A percentile compares a stretch with the other conserved stretches of the same genome.
phyloP scores from a whole-genome alignment of 2,329 filamentous ascomycete genomes.

The Colletotrichum limetticola region DNA sequence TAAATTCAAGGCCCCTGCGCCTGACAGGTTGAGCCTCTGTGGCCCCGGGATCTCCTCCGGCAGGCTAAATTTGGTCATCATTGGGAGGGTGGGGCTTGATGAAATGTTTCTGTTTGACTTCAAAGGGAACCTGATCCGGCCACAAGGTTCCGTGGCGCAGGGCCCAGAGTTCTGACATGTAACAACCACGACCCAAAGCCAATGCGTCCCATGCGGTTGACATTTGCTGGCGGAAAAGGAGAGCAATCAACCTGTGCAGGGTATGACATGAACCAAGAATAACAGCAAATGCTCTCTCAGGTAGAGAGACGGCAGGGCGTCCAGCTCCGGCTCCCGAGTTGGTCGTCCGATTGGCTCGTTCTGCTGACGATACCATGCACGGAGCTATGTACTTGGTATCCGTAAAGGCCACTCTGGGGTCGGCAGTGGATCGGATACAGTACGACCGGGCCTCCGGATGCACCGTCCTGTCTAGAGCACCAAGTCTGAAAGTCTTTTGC shows the following conservation, averaged over 20 bases:
- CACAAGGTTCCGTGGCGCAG: constrained; percentile 17
- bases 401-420: background rate
- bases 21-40: constrained; percentile 10
- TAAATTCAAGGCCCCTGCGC: background rate
- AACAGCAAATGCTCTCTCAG: background rate
- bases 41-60: constrained; percentile 3
- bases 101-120: constrained; percentile 31
- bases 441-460: constrained; percentile 27
- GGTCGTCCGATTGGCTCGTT: constrained; percentile 8
- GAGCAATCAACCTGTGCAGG: background rate
- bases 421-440: constrained; percentile 15
- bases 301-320: background rate
- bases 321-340: background rate
- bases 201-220: background rate
- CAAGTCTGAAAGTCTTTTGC: background rate
- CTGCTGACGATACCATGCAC: background rate
- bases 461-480: constrained; percentile 8
- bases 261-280: background rate
- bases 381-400: background rate
- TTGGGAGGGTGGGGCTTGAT: background rate
- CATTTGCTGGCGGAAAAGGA: background rate
- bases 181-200: constrained; percentile 4
- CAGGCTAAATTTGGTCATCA: constrained; percentile 10
- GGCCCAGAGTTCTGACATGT: constrained; percentile 25
- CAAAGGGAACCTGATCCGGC: constrained; percentile 11